Percentiles rank a stretch among this genome's conserved stretches.
phyloP scores from a whole-genome alignment of 345 rosid species.

The Ceriops decandra region DNA sequence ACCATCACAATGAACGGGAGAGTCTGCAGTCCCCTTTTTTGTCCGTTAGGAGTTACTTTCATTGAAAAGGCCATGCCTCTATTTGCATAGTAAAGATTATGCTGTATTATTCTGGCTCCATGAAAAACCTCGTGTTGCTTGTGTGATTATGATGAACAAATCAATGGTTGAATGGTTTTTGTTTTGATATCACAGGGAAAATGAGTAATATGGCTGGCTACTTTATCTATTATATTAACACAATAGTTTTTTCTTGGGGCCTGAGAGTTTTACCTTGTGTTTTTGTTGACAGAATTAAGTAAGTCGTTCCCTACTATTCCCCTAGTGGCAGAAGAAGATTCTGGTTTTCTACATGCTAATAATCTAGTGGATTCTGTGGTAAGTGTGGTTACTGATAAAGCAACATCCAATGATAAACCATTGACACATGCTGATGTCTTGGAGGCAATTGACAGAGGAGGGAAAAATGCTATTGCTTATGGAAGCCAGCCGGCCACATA shows the following conservation, averaged over 20 bases:
- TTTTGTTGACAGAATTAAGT: constrained; percentile 53
- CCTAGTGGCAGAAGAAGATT: constrained; percentile 92
- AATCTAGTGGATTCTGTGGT: constrained; percentile 65
- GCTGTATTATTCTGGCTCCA: too few species aligned
- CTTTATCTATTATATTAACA: not conserved
- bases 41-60: too few species aligned
- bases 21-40: too few species aligned
- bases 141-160: too few species aligned
- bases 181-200: too few species aligned
- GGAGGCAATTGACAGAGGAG: constrained; percentile 87
- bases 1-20: too few species aligned
- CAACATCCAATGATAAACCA: constrained; percentile 33
- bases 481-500: constrained; percentile 72
- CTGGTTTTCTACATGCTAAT: constrained; percentile 56
- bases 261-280: constrained; percentile 3
- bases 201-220: not conserved
- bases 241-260: not conserved
- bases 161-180: too few species aligned
- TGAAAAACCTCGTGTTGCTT: too few species aligned
- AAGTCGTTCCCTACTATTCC: constrained; percentile 78
- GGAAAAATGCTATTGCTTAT: constrained; percentile 47
- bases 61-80: too few species aligned
- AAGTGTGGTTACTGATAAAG: constrained; percentile 47
- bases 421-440: constrained; percentile 59
- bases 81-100: too few species aligned